Percentiles rank a stretch among this genome's conserved stretches.
phyloP scores from a whole-genome alignment of 2,329 filamentous ascomycete species.

The Colletotrichum agaves region DNA sequence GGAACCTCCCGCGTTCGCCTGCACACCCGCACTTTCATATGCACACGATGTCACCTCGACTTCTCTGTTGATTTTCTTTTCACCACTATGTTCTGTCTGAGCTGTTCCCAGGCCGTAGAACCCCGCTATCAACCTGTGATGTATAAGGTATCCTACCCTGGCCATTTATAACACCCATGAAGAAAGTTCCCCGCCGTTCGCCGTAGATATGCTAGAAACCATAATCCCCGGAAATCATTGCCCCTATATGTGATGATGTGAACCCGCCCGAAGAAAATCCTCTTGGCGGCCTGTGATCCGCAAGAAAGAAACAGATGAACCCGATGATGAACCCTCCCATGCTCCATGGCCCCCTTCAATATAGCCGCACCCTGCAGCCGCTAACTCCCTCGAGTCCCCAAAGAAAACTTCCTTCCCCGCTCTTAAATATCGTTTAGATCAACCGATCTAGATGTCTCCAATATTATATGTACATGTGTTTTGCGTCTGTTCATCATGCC shows the following conservation, averaged over 20 bases:
- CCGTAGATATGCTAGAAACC: conserved; percentile 14
- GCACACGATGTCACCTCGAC: background rate
- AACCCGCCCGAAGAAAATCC: background rate
- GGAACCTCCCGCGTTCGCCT: background rate
- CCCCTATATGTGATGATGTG: conserved; percentile 16
- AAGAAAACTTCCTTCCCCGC: background rate
- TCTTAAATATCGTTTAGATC: conserved; percentile 3
- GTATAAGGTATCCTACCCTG: background rate
- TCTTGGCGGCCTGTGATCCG: conserved; percentile 1
- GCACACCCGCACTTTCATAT: background rate
- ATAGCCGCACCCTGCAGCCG: conserved; percentile 7
- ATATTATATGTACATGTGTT: conserved; percentile 1
- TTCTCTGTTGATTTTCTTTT: background rate
- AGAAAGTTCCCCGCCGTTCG: background rate
- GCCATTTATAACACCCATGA: conserved; percentile 15
- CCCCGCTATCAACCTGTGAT: conserved; percentile 32
- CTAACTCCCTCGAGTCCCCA: background rate
- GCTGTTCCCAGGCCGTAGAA: conserved; percentile 33
- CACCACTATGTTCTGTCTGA: conserved; percentile 21
- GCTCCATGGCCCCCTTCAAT: conserved; percentile 6
- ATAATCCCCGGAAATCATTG: background rate
- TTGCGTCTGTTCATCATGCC: background rate
- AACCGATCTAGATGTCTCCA: background rate
- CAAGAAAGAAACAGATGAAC: background rate
- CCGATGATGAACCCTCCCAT: background rate